Conservation (phyloP, 2,329 filamentous ascomycete genomes). For the Aureobasidium vineae region DNA sequence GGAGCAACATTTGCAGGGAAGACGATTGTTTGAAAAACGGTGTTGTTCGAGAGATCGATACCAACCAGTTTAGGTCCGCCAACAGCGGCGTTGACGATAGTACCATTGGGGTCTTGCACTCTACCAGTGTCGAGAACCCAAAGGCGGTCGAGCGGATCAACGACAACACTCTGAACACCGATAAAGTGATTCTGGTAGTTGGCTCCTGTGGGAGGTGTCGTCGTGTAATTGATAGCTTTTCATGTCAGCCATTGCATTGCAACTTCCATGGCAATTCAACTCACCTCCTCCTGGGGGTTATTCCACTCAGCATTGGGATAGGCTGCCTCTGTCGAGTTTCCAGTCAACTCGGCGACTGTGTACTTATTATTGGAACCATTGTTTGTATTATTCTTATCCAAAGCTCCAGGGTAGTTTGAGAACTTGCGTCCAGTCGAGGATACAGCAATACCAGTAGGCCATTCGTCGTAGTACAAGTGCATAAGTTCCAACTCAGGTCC, state of each 20-base stretch:
- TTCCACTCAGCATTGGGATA: slow-evolving; percentile 50
- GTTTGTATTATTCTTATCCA: slow-evolving; percentile 51
- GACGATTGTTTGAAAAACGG: slow-evolving; percentile 52
- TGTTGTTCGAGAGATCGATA: slow-evolving; percentile 48
- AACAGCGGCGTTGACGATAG: slow-evolving; percentile 45
- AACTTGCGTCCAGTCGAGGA: slow-evolving; percentile 53
- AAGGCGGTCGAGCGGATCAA: slow-evolving; percentile 51
- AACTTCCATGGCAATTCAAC: not conserved
- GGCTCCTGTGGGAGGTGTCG: slow-evolving; percentile 46
- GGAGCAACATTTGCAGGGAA: slow-evolving; percentile 51
- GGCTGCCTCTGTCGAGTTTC: slow-evolving; percentile 46
- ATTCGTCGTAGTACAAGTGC: slow-evolving; percentile 54
- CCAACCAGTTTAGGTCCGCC: slow-evolving; percentile 55
- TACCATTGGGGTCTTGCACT: slow-evolving; percentile 44
- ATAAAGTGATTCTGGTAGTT: slow-evolving; percentile 53
- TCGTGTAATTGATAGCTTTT: slow-evolving; percentile 51
- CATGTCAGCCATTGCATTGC: not conserved
- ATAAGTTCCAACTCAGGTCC: slow-evolving; percentile 50
- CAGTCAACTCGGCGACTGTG: slow-evolving; percentile 49
- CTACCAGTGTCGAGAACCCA: slow-evolving; percentile 57
- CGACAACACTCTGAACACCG: slow-evolving; percentile 53
- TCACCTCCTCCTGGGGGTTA: slow-evolving; percentile 47
- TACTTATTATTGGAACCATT: slow-evolving; percentile 46
- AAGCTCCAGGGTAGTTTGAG: slow-evolving; percentile 52
- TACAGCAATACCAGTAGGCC: slow-evolving; percentile 53